Percentiles rank a stretch among this genome's conserved stretches.
These are phyloP conservation scores for Lentinus tigrinus DNA, from an alignment of 768 basidiomycete species.

Conservation along the genomic window DNA sequence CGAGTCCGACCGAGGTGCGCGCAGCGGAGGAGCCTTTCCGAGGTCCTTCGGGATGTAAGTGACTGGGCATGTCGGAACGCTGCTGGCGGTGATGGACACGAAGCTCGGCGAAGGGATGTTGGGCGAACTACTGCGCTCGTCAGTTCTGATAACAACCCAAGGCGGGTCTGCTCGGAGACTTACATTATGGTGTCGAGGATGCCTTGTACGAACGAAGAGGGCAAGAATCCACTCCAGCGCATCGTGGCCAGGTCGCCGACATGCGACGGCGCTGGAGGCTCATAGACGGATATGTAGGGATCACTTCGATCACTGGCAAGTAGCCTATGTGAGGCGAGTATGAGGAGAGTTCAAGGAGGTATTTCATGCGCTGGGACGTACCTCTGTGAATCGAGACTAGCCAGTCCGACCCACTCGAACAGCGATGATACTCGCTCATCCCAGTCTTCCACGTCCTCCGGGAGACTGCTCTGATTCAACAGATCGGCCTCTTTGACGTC, in stretches of 20 bases:
- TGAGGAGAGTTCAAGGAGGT: too few relatives aligned
- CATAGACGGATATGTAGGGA: slow-evolving; percentile 68
- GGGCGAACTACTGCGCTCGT: neutral
- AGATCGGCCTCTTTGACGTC: neutral
- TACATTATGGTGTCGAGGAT: slow-evolving; percentile 48
- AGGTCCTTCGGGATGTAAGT: slow-evolving; percentile 43
- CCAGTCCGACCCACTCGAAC: slow-evolving; percentile 79
- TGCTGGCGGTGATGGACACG: slow-evolving; percentile 45
- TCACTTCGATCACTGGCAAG: slow-evolving; percentile 62
- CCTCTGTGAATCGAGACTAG: slow-evolving; percentile 65
- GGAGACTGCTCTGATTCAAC: neutral
- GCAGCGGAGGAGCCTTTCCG: slow-evolving; percentile 31
- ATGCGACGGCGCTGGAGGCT: slow-evolving; percentile 44
- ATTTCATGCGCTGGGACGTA: slow-evolving; percentile 21
- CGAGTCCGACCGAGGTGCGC: slow-evolving; percentile 46
- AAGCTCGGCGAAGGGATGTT: slow-evolving; percentile 29
- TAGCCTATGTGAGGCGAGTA: too few relatives aligned
- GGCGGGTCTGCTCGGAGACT: slow-evolving; percentile 6
- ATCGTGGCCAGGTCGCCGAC: slow-evolving; percentile 52
- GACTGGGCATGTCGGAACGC: slow-evolving; percentile 46
- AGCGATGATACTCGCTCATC: slow-evolving; percentile 41
- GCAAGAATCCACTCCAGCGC: slow-evolving; percentile 60
- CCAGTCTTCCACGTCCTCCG: slow-evolving; percentile 44
- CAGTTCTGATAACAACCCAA: neutral
- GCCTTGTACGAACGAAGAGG: slow-evolving; percentile 49